Conservation (phyloP, 2,329 filamentous ascomycete genomes). For the Botrytis elliptica region DNA sequence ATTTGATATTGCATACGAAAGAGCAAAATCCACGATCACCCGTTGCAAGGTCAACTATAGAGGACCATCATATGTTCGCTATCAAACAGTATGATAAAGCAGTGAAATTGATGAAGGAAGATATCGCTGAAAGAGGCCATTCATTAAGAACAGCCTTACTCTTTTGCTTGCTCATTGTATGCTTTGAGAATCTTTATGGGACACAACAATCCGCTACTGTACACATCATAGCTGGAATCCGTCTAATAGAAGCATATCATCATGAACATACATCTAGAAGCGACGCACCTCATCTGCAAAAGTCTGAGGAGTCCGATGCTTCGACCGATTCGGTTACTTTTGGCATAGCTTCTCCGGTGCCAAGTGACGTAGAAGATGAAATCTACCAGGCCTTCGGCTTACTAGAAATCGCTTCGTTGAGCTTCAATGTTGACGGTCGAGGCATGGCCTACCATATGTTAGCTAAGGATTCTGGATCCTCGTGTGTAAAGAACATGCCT, state of each 20-base stretch:
- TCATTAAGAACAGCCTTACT: not conserved
- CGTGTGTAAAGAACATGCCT: not conserved
- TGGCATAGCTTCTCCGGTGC: conserved; percentile 10
- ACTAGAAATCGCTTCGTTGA: not conserved
- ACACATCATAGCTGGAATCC: not conserved
- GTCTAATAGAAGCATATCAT: not conserved
- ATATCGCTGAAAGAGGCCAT: not conserved
- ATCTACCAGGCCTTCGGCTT: not conserved
- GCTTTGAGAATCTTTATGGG: conserved; percentile 2
- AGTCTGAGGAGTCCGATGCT: not conserved
- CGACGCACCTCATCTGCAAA: not conserved
- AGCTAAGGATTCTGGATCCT: conserved; percentile 5
- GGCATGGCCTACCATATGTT: conserved; percentile 12
- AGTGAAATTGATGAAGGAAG: not conserved
- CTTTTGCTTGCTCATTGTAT: conserved; percentile 9
- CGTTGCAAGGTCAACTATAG: not conserved
- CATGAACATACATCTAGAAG: not conserved
- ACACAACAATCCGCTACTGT: not conserved
- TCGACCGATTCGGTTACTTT: not conserved
- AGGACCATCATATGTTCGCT: not conserved
- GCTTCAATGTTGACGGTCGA: not conserved
- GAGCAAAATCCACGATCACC: not conserved
- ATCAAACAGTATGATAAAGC: not conserved
- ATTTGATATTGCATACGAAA: not conserved
- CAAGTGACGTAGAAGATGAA: conserved; percentile 13